These are phyloP conservation scores for Tolypocladium cylindrosporum DNA, from an alignment of 2,329 filamentous ascomycete species.

Conservation along the genomic window DNA sequence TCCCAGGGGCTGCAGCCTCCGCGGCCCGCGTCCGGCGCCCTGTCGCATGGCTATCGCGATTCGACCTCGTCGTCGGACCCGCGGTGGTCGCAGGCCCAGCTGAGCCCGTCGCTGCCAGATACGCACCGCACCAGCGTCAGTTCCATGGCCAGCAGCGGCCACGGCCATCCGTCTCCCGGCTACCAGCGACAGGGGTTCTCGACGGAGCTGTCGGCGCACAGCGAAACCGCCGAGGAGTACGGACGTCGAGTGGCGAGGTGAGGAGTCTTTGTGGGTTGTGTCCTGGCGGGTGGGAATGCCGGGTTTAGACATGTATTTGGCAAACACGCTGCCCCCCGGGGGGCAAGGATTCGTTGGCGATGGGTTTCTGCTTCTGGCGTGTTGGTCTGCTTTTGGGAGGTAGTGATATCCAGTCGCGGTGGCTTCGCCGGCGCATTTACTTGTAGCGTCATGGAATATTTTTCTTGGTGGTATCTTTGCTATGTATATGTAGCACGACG, in stretches of 20 bases:
- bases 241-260: neutral
- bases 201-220: conserved; percentile 35
- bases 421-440: no score
- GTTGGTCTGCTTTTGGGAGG: neutral
- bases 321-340: neutral
- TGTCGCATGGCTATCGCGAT: conserved; percentile 6
- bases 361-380: neutral
- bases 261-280: neutral
- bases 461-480: neutral
- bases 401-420: neutral
- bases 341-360: neutral
- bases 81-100: conserved; percentile 31
- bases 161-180: conserved; percentile 24
- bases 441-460: neutral
- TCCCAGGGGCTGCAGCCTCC: conserved; percentile 14
- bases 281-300: neutral
- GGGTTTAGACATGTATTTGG: neutral
- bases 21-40: conserved; percentile 8
- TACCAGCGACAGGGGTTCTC: conserved; percentile 31
- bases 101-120: conserved; percentile 11
- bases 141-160: conserved; percentile 14
- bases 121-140: conserved; percentile 14
- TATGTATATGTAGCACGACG: neutral
- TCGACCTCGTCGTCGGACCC: conserved; percentile 17
- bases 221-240: conserved; percentile 37